Percentiles rank a stretch among this genome's conserved stretches.
These are phyloP conservation scores for Fusarium falciforme DNA, from an alignment of 2,329 filamentous ascomycete genomes.

Conservation along the genomic window DNA sequence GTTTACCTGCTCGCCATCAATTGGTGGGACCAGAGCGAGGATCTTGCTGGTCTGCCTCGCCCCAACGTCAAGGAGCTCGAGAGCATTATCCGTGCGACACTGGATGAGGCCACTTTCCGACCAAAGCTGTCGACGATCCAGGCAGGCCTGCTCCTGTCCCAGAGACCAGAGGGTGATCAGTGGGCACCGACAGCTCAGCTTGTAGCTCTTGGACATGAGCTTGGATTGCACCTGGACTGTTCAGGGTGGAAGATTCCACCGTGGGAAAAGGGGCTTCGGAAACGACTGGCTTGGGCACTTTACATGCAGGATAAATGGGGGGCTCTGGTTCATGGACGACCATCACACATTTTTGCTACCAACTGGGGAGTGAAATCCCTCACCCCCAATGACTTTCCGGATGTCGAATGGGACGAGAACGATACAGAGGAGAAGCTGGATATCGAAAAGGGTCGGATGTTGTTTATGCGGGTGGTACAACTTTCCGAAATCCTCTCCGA, in stretches of 20 bases:
- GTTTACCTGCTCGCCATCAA: conserved; percentile 89
- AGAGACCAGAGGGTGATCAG: conserved; percentile 80
- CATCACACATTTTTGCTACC: conserved; percentile 75
- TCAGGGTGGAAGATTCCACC: conserved; percentile 85
- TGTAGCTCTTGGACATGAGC: conserved; percentile 86
- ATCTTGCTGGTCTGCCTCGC: conserved; percentile 70
- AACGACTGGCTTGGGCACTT: conserved; percentile 88
- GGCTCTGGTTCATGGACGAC: conserved; percentile 84
- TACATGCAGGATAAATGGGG: conserved; percentile 97
- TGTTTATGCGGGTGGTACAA: conserved; percentile 81
- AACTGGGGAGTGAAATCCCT: conserved; percentile 83
- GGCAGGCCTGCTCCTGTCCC: conserved; percentile 79
- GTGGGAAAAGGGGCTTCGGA: conserved; percentile 88
- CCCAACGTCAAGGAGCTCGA: conserved; percentile 82
- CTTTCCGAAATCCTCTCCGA: conserved; percentile 81
- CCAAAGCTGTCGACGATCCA: conserved; percentile 87
- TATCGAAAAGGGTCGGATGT: conserved; percentile 73
- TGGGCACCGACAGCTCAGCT: conserved; percentile 89
- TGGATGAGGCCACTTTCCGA: conserved; percentile 81
- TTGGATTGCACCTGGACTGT: conserved; percentile 91
- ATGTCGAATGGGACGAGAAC: conserved; percentile 74
- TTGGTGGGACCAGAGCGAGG: conserved; percentile 83
- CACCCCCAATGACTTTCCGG: conserved; percentile 76
- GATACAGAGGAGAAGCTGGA: conserved; percentile 72
- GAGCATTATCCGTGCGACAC: conserved; percentile 75